Evolutionary conservation across 2,329 filamentous ascomycete species (phyloP).

Genomic region (Cordyceps cicadae): DNA sequence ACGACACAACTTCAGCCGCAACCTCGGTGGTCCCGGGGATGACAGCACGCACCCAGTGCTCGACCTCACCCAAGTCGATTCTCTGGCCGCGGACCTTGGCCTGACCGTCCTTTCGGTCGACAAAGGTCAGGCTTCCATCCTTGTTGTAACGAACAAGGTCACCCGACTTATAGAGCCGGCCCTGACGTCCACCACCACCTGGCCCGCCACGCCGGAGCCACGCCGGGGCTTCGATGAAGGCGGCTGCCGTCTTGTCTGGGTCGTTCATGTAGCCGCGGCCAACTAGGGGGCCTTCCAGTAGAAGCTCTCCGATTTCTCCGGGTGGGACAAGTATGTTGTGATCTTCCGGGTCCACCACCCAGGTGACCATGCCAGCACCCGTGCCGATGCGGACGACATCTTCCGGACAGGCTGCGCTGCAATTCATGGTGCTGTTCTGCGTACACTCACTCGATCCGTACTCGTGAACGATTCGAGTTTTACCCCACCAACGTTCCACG

Average conservation of each 20-base stretch:
- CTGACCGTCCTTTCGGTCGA: neutral
- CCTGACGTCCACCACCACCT: neutral
- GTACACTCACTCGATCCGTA: constrained; percentile 28
- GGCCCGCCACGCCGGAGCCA: constrained; percentile 14
- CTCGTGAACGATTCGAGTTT: neutral
- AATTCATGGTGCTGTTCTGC: neutral
- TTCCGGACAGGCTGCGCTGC: neutral
- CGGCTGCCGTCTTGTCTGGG: constrained; percentile 21
- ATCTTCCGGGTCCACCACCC: constrained; percentile 20
- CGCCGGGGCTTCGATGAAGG: constrained; percentile 20
- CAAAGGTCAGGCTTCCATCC: neutral
- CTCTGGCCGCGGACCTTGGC: neutral
- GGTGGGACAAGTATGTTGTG: constrained; percentile 15
- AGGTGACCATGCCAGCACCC: constrained; percentile 3
- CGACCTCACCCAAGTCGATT: neutral
- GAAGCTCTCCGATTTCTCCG: constrained; percentile 25
- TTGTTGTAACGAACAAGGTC: constrained; percentile 8
- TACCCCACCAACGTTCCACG: neutral
- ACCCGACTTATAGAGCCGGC: constrained; percentile 1
- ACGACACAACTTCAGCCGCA: neutral
- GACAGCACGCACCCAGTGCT: neutral
- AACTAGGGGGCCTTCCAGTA: constrained; percentile 37
- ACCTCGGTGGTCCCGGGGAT: neutral
- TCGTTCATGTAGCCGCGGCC: constrained; percentile 41
- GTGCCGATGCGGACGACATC: constrained; percentile 18